A percentile compares a stretch with the other conserved stretches of the same genome.
Conservation (phyloP, 1,284 basidiomycete genomes). For the Cutaneotrichosporon dermatis region DNA sequence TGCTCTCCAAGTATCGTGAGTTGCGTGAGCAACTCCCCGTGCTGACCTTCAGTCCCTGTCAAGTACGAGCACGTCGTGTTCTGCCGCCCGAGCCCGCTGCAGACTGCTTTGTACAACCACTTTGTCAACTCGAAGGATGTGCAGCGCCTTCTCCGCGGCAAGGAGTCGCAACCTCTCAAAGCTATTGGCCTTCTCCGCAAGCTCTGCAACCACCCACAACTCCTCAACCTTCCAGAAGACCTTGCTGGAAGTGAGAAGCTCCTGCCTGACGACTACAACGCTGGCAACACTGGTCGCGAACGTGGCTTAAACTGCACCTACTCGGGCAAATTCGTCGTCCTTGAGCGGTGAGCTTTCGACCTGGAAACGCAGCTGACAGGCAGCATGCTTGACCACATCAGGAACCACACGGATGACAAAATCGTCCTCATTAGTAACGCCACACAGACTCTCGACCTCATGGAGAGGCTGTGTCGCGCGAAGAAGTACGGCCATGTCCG, state of each 20-base stretch:
- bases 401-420: slow-evolving; percentile 82
- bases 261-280: slow-evolving; percentile 70
- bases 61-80: slow-evolving; percentile 99
- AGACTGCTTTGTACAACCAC: slow-evolving; percentile 80
- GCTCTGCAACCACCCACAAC: slow-evolving; percentile 93
- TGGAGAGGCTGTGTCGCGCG: slow-evolving; percentile 76
- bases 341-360: slow-evolving; percentile 65
- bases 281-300: slow-evolving; percentile 50
- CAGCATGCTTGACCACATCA: slow-evolving; percentile 79
- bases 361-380: neutral
- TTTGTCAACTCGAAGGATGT: slow-evolving; percentile 96
- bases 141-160: slow-evolving; percentile 81
- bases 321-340: slow-evolving; percentile 88
- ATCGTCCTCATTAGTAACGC: slow-evolving; percentile 99
- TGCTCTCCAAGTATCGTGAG: slow-evolving; percentile 93
- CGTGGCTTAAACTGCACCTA: slow-evolving; percentile 65
- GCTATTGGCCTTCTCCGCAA: slow-evolving; percentile 97
- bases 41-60: slow-evolving; percentile 71
- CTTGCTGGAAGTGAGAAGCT: slow-evolving; percentile 76
- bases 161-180: slow-evolving; percentile 91
- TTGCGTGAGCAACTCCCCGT: slow-evolving; percentile 22
- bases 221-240: slow-evolving; percentile 82
- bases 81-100: slow-evolving; percentile 82
- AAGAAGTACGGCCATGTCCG: slow-evolving; percentile 94
- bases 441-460: slow-evolving; percentile 92